phyloP scores from a whole-genome alignment of 2,329 filamentous ascomycete genomes.

The Ophiostoma triangulosporum region DNA sequence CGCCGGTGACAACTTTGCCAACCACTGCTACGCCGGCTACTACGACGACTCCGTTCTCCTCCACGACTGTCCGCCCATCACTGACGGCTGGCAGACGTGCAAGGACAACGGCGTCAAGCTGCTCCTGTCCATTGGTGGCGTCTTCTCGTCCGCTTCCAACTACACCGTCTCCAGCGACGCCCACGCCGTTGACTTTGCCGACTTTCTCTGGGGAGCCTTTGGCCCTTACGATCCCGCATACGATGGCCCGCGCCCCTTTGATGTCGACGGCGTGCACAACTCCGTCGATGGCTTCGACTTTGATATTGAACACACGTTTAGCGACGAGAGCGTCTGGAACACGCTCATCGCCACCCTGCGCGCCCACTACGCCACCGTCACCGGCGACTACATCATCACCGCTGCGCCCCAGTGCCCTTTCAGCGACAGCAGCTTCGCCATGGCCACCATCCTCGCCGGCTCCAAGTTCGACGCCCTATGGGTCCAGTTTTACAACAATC shows the following conservation, averaged over 20 bases:
- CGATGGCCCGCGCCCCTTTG: constrained; percentile 29
- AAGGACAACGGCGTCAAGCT: constrained; percentile 48
- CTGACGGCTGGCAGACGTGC: constrained; percentile 30
- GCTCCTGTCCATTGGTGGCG: constrained; percentile 50
- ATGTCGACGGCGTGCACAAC: constrained; percentile 20
- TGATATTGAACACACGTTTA: constrained; percentile 29
- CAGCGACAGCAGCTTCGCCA: constrained; percentile 24
- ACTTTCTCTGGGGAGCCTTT: constrained; percentile 26
- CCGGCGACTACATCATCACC: constrained; percentile 28
- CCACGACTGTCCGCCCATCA: constrained; percentile 21
- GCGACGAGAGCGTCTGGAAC: constrained; percentile 11
- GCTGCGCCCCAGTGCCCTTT: constrained; percentile 33
- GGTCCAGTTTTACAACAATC: constrained; percentile 37
- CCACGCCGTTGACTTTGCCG: constrained; percentile 23
- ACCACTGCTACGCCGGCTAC: constrained; percentile 22
- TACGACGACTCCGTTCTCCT: constrained; percentile 23
- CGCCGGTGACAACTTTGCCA: constrained; percentile 26
- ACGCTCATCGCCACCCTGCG: constrained; percentile 10
- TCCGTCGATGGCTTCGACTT: constrained; percentile 40
- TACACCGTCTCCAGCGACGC: constrained; percentile 21
- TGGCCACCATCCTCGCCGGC: constrained; percentile 28
- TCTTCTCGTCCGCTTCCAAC: constrained; percentile 17
- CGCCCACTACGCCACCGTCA: constrained; percentile 9
- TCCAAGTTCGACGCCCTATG: constrained; percentile 29
- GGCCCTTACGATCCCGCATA: constrained; percentile 21